Evolutionary conservation across 192 early-diverging fungal genomes (phyloP), one percentile per base, ranked within the genome.

Genomic region (Mortierella antarctica): DNA sequence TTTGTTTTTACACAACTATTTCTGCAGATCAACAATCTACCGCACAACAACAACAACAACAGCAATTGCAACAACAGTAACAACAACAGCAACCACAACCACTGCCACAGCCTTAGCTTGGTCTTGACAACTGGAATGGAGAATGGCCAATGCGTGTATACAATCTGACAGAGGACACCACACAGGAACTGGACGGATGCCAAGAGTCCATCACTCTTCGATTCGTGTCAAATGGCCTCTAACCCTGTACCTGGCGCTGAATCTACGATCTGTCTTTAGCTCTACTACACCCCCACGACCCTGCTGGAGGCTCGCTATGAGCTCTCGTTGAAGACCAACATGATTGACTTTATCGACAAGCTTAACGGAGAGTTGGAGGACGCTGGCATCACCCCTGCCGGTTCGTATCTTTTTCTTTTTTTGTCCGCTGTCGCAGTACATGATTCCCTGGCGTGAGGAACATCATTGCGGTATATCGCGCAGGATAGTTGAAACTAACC

Each of bases 301-400:
- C 80, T 97, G 74, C 72, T 94, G 59, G 86, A 94, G 83, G 95
- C 97, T 66, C 94, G 97, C 83, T 95, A 93, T 82, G 94, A 97
- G 66, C 88, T 98, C 39, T 88, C 97, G 23, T 87, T 88, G 41
- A 87, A 92, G 71, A 97, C 97, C 59, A 93, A 95, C 88, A 97
- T 98, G 97, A 93, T 97, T 62, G 96, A 97, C 87, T 95, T 93
- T 84, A 91, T 96, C 48, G 90, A 94, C 68, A 86, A 91, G 73
- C 88, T 96, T 50, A 93, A 96, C 85, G 89, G 91, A 80, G 85
- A 94, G 81, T 90, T 98, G 66, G 85, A 96, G 80, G 83, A 87
- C 59, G 90, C 87, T 48, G 93, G 94, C 53, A 88, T 92, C 47
- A 87, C 92, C 56, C 93, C 95, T 21, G 87, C 90, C 61, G 94